Percentiles rank a stretch among this genome's conserved stretches.
These are phyloP conservation scores for Termitomyces sp. DNA, from an alignment of 768 basidiomycete genomes.

Conservation along the genomic window DNA sequence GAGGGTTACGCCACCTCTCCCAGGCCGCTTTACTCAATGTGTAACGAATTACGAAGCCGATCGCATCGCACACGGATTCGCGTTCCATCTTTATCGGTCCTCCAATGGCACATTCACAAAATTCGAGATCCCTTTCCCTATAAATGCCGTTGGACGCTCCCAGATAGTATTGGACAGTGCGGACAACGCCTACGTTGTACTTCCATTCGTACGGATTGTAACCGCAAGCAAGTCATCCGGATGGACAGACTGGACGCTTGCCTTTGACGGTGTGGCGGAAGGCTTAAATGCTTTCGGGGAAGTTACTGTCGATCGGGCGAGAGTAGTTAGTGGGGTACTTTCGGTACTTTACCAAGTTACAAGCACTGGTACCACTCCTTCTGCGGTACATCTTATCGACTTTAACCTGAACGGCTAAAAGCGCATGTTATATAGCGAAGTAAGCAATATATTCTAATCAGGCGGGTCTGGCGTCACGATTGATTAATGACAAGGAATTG, in stretches of 20 bases:
- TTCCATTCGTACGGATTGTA: slow-evolving; percentile 36
- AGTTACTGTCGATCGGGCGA: slow-evolving; percentile 37
- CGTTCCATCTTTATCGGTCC: slow-evolving; percentile 39
- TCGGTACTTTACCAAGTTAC: slow-evolving; percentile 38
- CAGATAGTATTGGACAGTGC: slow-evolving; percentile 36
- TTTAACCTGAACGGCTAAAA: slow-evolving; percentile 31
- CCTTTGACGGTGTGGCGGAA: slow-evolving; percentile 31
- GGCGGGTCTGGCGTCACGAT: not conserved
- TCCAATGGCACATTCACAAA: slow-evolving; percentile 37
- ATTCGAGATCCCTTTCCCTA: slow-evolving; percentile 38
- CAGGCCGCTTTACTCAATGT: slow-evolving; percentile 42
- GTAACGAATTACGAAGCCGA: slow-evolving; percentile 35
- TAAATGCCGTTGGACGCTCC: slow-evolving; percentile 38
- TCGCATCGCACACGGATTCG: slow-evolving; percentile 27
- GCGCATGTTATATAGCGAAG: not conserved
- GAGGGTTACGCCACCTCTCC: not conserved
- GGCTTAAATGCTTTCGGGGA: slow-evolving; percentile 41
- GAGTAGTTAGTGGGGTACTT: slow-evolving; percentile 30
- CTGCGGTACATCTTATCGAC: slow-evolving; percentile 34
- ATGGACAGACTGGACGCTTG: slow-evolving; percentile 42
- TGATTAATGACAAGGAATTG: not conserved
- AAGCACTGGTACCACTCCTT: slow-evolving; percentile 36
- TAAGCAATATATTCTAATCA: not conserved
- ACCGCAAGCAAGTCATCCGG: slow-evolving; percentile 38
- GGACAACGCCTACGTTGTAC: slow-evolving; percentile 40